phyloP scores from a whole-genome alignment of 2,329 filamentous ascomycete genomes.

The Trichoderma guizhouense region DNA sequence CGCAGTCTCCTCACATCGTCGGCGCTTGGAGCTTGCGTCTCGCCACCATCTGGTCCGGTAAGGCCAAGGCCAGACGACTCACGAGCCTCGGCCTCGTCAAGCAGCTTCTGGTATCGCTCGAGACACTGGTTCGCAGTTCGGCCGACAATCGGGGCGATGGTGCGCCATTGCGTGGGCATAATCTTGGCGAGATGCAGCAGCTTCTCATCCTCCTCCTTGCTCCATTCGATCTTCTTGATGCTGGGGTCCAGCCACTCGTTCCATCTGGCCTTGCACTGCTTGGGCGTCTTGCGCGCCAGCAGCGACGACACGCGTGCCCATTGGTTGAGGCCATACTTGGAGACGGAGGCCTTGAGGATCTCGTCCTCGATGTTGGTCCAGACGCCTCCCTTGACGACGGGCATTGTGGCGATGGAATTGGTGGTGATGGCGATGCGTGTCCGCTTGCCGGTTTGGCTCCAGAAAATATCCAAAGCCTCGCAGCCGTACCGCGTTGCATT shows the following conservation, averaged over 20 bases:
- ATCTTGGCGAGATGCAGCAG: constrained; percentile 93
- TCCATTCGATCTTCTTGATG: constrained; percentile 99
- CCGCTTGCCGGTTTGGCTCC: constrained; percentile 4
- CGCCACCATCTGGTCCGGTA: constrained; percentile 79
- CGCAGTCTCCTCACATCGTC: constrained; percentile 86
- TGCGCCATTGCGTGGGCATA: constrained; percentile 99
- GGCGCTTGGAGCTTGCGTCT: constrained; percentile 81
- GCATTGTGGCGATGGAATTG: constrained; percentile 47
- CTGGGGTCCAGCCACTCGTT: constrained; percentile 96
- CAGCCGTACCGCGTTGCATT: constrained; percentile 15
- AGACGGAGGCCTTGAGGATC: constrained; percentile 92
- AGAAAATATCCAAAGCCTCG: constrained; percentile 29
- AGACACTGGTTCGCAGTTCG: constrained; percentile 95
- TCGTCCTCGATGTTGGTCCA: constrained; percentile 86
- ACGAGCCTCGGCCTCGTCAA: constrained; percentile 91
- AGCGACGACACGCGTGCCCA: constrained; percentile 98
- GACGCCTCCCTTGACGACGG: constrained; percentile 70
- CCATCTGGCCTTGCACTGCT: constrained; percentile 99
- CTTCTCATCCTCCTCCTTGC: constrained; percentile 97
- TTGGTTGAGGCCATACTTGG: constrained; percentile 93
- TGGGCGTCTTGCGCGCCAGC: constrained; percentile 93
- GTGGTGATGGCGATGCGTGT: constrained; percentile 13
- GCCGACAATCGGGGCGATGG: constrained; percentile 94
- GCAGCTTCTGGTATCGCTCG: constrained; percentile 91
- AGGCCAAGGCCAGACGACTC: constrained; percentile 82